These are phyloP conservation scores for Calonectria pseudoreteaudii DNA, from an alignment of 2,329 filamentous ascomycete genomes.

Conservation along the genomic window DNA sequence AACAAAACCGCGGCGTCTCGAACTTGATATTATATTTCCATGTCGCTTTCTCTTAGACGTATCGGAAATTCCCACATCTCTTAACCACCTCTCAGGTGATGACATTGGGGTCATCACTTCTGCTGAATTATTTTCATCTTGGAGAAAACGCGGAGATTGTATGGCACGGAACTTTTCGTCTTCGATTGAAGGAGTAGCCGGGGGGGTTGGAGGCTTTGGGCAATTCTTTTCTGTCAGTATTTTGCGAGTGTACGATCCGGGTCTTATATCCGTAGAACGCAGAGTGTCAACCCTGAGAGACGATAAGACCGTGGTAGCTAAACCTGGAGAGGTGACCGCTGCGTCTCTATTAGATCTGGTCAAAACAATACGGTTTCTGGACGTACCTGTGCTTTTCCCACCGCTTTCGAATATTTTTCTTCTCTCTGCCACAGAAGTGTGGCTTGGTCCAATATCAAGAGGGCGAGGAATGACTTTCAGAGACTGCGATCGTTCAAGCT, in stretches of 20 bases:
- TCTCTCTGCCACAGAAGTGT: slow-evolving; percentile 41
- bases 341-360: neutral
- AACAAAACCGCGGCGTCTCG: neutral
- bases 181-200: neutral
- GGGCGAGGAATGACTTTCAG: slow-evolving; percentile 13
- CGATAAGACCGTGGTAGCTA: neutral
- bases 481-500: slow-evolving; percentile 26
- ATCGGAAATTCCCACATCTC: neutral
- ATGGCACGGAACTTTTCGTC: neutral
- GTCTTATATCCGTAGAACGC: slow-evolving; percentile 27
- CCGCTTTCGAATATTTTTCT: slow-evolving; percentile 36
- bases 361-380: neutral
- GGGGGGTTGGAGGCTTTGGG: neutral
- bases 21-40: neutral
- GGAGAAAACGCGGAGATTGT: neutral
- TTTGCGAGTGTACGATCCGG: neutral
- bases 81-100: neutral
- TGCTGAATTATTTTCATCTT: neutral
- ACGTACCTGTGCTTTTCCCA: slow-evolving; percentile 16
- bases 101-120: neutral
- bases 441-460: slow-evolving; percentile 19
- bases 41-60: neutral
- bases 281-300: slow-evolving; percentile 24
- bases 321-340: neutral
- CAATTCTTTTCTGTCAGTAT: neutral